Evolutionary conservation across 2,329 filamentous ascomycete species (phyloP).

Genomic region (Botrytis squamosa): DNA sequence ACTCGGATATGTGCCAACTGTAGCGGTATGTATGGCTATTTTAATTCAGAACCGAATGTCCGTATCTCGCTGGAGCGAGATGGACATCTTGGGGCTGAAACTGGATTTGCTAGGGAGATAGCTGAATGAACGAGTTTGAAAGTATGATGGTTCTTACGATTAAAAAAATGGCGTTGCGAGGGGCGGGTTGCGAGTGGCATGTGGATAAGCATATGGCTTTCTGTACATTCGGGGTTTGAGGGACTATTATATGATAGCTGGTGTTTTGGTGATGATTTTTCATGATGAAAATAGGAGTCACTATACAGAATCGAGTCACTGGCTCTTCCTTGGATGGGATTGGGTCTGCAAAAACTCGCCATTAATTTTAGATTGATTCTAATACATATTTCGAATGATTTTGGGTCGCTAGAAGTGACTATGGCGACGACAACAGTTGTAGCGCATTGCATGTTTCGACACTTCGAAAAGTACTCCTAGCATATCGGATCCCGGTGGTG

Average conservation of each 20-base stretch:
- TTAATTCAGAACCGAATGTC: accelerated
- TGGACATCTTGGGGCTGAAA: not conserved
- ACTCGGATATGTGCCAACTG: not conserved
- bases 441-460: not conserved
- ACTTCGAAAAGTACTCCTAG: not conserved
- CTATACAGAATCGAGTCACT: not conserved
- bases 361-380: not conserved
- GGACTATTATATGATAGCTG: no score
- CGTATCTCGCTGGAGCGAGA: not conserved
- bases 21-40: not conserved
- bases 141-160: no score
- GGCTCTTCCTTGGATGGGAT: not conserved
- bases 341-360: not conserved
- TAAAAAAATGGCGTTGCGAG: no score
- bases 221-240: not conserved
- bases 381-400: not conserved
- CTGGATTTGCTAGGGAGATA: not conserved
- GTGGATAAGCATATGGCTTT: not conserved
- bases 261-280: not conserved
- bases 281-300: not conserved
- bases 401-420: not conserved
- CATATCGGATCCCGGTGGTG: not conserved
- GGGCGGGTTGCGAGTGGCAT: no score
- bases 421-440: not conserved
- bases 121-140: not conserved